Base-by-base conservation (phyloP, 78 protist genomes). In the Bodo saltans region DNA sequence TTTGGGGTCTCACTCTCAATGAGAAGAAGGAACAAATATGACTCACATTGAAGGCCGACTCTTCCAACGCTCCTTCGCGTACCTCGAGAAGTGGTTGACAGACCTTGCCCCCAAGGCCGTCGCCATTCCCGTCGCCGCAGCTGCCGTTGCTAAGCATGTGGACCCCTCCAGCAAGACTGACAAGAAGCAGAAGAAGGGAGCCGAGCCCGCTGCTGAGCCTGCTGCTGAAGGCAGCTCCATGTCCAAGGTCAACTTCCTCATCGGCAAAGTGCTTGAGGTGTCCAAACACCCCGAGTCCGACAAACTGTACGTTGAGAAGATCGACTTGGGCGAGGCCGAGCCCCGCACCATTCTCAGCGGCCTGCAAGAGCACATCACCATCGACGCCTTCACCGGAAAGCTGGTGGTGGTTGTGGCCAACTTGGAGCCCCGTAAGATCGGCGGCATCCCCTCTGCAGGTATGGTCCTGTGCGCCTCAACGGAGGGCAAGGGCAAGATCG, bases 331-430 rank as follows among this genome's bases (percentile, higher is more conserved):
- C 29, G 88, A 87, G 30, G 90, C 42, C 30, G 30, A 74, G 71
- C 88, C 91, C 35, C 67, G 93, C n/a, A 90, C 89, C 27, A 30
- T 90, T 12, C n/a, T 79, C 84, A 40, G 79, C 37, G 93, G 93
- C 35, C 82, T 90, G 42, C 82, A 79, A 30, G 60, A 78, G 42
- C 42, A 33, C 73, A 28, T 69, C 37, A 28, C 80, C 0, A 21
- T 68, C 1, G 88, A 84, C 28, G 72, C 85, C 60, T 28, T 89
- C 68, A 2, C 76, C 29, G 89, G 47, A 41, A 8, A 67, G 26
- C 27, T 2, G 17, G 92, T 90, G 29, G 69, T 88, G 11, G 87
- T 87, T 34, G 25, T 83, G 34, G 80, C 82, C 11, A 90, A 90
- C 68, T 72, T 90, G 42, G 87, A 90, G 71, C 91, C 93, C 29